Base-by-base conservation (phyloP, 2,329 filamentous ascomycete species). In the Tolypocladium pustulatum region DNA sequence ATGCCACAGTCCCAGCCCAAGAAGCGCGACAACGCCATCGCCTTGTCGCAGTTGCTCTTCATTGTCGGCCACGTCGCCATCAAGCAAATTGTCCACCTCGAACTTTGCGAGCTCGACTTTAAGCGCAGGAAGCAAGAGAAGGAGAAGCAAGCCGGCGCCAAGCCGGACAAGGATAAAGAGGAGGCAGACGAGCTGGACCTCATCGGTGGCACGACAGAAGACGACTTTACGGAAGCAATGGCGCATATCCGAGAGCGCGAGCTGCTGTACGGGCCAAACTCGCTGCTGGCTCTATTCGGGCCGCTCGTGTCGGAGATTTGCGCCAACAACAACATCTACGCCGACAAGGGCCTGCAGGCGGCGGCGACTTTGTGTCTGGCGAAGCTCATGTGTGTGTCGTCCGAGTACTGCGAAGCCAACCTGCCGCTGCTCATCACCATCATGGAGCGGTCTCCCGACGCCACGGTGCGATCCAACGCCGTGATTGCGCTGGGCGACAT, bases 351-450 rank as follows among this genome's bases (percentile, higher is more conserved):
- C 59, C 83, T 99, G 13, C 94, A 99, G 74, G 91, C 91, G 27
- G 90, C 95, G 46, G 92, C 94, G 13, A 96, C 94, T 0, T 78
- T 99, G 10, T 99, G 94, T 70, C 82, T 99, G 68, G 93, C 93
- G 4, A 99, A 99, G 78, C 84, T 99, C 61, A 99, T 99, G 95
- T 99, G 95, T 69, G 92, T 99, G 49, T 96, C 90, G 66, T 88
- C 90, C 6, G 91, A 97, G 73, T 99, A 97, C 76, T 99, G 94
- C 74, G 94, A 97, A 74, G 83, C 84, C 46, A 95, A 99, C 68
- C 81, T 99, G 15, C 89, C 90, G 7, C 86, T 99, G 3, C 86
- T 99, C 60, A 96, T 99, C 73, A 97, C 93, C 20, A 97, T 99
- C 67, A 92, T 99, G 79, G 94, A 99, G 75, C 87, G 91, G 36